Evolutionary conservation across 805 yeast genomes (phyloP), one percentile per base, ranked within the genome.

Genomic region (Blastobotrys mokoenaii): DNA sequence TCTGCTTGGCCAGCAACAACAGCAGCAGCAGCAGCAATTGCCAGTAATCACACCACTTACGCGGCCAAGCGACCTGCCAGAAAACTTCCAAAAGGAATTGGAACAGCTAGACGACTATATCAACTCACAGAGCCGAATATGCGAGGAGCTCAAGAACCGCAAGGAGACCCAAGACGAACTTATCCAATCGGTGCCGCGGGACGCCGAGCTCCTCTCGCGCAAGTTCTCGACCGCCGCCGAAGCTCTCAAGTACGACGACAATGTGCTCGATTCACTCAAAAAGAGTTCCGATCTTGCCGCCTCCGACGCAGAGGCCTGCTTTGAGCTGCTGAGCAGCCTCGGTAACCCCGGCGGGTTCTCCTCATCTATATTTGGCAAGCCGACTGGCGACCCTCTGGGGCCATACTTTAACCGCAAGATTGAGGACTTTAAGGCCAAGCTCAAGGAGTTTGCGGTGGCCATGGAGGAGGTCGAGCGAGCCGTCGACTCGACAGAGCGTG

Each of bases 41-140:
- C 38, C 15, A 14, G 15, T 14, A 34, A 57, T 77, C 46, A 75
- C 80, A 2, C 73, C 81, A 1, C 69, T 77, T 64, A 74, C 82
- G 0, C 58, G 82, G 30, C 79, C 77, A 3, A 72, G 78, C 4
- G 82, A 78, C 53, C 70, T 78, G 35, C 77, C 82, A 1, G 77
- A 72, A 16, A 59, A 65, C 11, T 65, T 72, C 38, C 80, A 77
- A 53, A 65, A 65, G 47, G 79, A 76, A 51, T 60, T 78, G n/a
- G 79, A 77, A 50, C 72, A 64, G 39, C 66, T 77, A 39, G 82
- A 78, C 55, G 62, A 66, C 22, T 77, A 78, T 54, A 78, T 78
- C 48, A 68, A 69, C 41, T 65, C 71, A 27, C 82, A 78, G 62
- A 71, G 69, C 41, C 65, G 70, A 45, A 71, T 73, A 39, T 73